Evolutionary conservation across 345 rosid genomes (phyloP), one percentile per base, ranked within the genome.

Genomic region (Euphorbia lathyris): DNA sequence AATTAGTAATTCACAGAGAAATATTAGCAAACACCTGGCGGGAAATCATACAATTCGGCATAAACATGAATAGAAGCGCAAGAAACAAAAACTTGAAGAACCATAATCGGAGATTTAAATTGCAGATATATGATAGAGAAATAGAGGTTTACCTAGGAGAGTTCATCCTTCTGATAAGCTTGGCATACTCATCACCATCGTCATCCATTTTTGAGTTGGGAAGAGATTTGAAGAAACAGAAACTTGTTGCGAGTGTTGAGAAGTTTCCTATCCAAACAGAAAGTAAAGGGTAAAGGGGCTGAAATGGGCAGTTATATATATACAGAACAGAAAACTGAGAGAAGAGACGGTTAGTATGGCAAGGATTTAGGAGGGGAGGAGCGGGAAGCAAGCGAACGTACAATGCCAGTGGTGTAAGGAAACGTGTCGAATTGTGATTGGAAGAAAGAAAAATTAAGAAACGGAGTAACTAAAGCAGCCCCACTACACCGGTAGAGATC

Each of bases 161-260:
- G 75, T 84, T 84, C 72, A 84, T 80, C 71, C 85, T 82, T 63
- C 82, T 70, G 34, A 79, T 72, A 55, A 84, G 82, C 79, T 84
- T 84, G 19, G 83, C 83, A 63, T 72, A 84, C 69, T 84, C 87
- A 56, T 81, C 87, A 25, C 22, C 67, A 42, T 64, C 53, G 22
- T 64, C 67, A 25, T 77, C 87, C 85, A 84, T 77, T 52, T 53
- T 65, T 17, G 17, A 19, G 7, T 34, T 34, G 38, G 38, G 38
- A 34, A n/a, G n/a, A n/a, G n/a, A n/a, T n/a, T n/a, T n/a, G n/a
- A n/a, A n/a, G n/a, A n/a, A n/a, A n/a, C n/a, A n/a, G n/a, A n/a
- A n/a, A n/a, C n/a, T n/a, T n/a, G n/a, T n/a, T n/a, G n/a, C 9
- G 42, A 38, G 42, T 38, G 4, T 38, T 38, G 42, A 32, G 2